Evolutionary conservation across 306 rosid genomes (phyloP).

Genomic region (Quercus engelmannii): DNA sequence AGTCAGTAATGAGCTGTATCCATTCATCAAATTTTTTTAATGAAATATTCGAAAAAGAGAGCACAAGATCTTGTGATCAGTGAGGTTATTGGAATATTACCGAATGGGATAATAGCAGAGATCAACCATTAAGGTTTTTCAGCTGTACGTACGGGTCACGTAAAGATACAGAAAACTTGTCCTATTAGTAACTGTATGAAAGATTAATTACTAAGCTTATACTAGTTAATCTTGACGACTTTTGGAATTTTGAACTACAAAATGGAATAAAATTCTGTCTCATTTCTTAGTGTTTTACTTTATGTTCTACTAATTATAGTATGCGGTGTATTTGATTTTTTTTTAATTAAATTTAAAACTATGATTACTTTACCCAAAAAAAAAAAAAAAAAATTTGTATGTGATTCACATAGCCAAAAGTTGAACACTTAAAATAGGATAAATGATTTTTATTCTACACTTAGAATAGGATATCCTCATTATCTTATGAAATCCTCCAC

Average conservation of each 20-base stretch:
- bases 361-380: no score
- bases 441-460: no score
- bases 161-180: not conserved
- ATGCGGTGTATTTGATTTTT: no score
- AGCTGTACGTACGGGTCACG: not conserved
- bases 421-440: no score
- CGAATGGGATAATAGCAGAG: not conserved
- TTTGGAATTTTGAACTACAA: not conserved
- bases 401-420: no score
- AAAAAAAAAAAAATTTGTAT: no score
- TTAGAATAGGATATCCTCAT: no score
- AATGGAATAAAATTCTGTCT: no score
- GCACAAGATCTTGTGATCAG: not conserved
- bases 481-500: no score
- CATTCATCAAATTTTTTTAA: slow-evolving; percentile 9
- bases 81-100: slow-evolving; percentile 18
- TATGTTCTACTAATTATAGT: no score
- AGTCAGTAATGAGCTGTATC: not conserved
- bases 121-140: not conserved
- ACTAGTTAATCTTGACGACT: not conserved
- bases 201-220: not conserved
- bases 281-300: no score
- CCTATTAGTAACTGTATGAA: not conserved
- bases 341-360: no score
- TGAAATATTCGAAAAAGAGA: not conserved